Percentiles rank a stretch among this genome's conserved stretches.
These are phyloP conservation scores for Panaeolus cyanescens DNA, from an alignment of 768 basidiomycete genomes.

Conservation along the genomic window DNA sequence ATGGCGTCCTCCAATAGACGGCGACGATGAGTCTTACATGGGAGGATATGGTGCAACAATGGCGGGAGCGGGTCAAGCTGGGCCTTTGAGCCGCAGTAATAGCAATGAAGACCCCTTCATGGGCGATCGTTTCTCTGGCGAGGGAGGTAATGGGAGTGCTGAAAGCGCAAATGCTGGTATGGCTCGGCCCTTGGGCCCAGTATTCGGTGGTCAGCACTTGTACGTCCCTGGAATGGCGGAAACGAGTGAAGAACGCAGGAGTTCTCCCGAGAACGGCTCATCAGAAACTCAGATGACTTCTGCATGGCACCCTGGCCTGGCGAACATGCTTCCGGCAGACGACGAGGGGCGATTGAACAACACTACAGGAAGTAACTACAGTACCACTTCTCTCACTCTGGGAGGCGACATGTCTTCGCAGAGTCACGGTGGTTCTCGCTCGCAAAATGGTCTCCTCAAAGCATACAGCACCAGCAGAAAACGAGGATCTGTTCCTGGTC, in stretches of 20 bases:
- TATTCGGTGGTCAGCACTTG: slow-evolving; percentile 22
- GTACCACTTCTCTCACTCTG: slow-evolving; percentile 15
- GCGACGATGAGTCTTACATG: slow-evolving; percentile 21
- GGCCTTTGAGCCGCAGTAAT: slow-evolving; percentile 8
- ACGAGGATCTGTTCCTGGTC: slow-evolving; percentile 14
- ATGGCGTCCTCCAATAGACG: slow-evolving; percentile 34
- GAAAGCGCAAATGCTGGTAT: slow-evolving; percentile 21
- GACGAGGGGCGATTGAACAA: slow-evolving; percentile 6
- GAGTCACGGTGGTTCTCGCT: slow-evolving; percentile 10
- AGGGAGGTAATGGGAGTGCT: slow-evolving; percentile 18
- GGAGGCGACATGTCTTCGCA: slow-evolving; percentile 14
- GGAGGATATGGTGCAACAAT: slow-evolving; percentile 2
- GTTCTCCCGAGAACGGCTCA: neutral
- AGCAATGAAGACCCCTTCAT: slow-evolving; percentile 7
- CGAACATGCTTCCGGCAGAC: neutral
- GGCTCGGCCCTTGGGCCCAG: slow-evolving; percentile 9
- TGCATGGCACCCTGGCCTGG: slow-evolving; percentile 6
- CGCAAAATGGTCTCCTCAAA: slow-evolving; percentile 11
- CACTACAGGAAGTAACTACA: slow-evolving; percentile 9
- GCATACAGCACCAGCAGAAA: slow-evolving; percentile 4
- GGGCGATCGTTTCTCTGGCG: slow-evolving; percentile 12
- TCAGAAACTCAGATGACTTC: slow-evolving; percentile 9
- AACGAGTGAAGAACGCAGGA: neutral
- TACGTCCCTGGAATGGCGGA: slow-evolving; percentile 14
- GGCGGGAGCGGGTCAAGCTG: neutral